Conservation (phyloP, 2,329 filamentous ascomycete genomes). For the Hypoxylon sp. region DNA sequence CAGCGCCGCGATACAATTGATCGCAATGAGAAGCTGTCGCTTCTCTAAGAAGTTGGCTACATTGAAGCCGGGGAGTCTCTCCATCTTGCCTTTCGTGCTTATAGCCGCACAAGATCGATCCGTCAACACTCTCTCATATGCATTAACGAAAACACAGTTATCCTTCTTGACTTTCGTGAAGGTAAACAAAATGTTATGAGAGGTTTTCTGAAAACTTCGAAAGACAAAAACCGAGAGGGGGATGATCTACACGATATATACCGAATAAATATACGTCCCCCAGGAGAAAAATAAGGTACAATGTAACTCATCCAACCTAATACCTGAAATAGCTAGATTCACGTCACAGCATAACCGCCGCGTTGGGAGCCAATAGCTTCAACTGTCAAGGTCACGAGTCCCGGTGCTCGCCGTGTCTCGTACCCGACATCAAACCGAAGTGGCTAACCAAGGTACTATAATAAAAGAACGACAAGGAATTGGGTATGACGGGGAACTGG, state of each 20-base stretch:
- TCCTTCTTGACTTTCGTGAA: conserved; percentile 7
- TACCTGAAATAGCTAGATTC: conserved; percentile 29
- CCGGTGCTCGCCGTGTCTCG: conserved; percentile 36
- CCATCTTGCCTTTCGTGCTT: conserved; percentile 43
- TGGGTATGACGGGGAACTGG: conserved; percentile 1
- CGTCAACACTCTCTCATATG: conserved; percentile 10
- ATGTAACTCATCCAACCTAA: conserved; percentile 21
- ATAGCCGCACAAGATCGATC: conserved; percentile 18
- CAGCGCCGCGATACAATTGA: conserved; percentile 73
- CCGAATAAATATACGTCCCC: conserved; percentile 8
- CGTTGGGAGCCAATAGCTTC: conserved; percentile 19
- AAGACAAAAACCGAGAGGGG: conserved; percentile 25
- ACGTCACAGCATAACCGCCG: conserved; percentile 19
- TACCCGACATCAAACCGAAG: conserved; percentile 39
- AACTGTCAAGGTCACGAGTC: conserved; percentile 16
- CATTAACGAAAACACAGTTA: neutral
- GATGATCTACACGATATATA: conserved; percentile 40
- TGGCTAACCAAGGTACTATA: neutral
- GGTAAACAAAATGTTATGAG: conserved; percentile 13
- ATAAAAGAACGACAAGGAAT: conserved; percentile 5
- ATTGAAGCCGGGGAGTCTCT: conserved; percentile 52
- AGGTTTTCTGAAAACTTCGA: conserved; percentile 23
- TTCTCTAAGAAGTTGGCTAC: conserved; percentile 53
- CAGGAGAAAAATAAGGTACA: conserved; percentile 10
- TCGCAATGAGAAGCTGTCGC: conserved; percentile 53